Base-by-base conservation (phyloP, 257 asterid genomes). In the Petrea volubilis region DNA sequence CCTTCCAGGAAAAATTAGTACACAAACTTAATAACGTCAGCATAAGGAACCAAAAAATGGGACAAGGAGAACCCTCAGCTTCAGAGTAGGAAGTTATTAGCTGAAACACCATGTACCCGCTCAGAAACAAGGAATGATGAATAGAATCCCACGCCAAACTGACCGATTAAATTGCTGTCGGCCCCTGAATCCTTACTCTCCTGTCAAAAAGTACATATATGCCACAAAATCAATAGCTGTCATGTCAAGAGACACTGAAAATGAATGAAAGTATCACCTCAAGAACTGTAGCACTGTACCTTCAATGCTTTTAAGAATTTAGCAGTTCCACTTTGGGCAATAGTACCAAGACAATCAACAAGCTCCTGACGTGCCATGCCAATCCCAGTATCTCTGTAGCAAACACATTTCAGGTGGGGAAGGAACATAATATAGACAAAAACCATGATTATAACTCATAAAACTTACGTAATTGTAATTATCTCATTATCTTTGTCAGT, bases 271-370 rank as follows among this genome's bases (percentile, higher is more conserved):
- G n/a, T n/a, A n/a, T n/a, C n/a, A n/a, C n/a, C n/a, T n/a, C n/a
- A n/a, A n/a, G n/a, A n/a, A n/a, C n/a, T n/a, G n/a, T n/a, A 20
- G 20, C 34, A 68, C 41, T 23, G 9, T 52, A 92, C 99, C 99
- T 92, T 95, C 74, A 92, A 72, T 53, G 97, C 92, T 83, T 90
- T 90, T 38, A 95, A 79, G 77, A 95, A 95, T 80, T 95, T 95
- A 10, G 99, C 98, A 64, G 99, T 95, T 73, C 99, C 99, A 88
- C 99, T 95, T 72, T 95, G 98, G 50, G 99, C 99, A 13, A 95
- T 95, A 27, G 99, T 95, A 60, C 99, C 99, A 78, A 95, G 98
- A 75, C 96, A 88, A 71, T 92, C 99, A 47, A 95, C 88, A 63
- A 95, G 84, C 80, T 95, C 99, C 80, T 88, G 83, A 49, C 90